phyloP scores from a whole-genome alignment of 768 basidiomycete species.

The Pleurotus cornucopiae region DNA sequence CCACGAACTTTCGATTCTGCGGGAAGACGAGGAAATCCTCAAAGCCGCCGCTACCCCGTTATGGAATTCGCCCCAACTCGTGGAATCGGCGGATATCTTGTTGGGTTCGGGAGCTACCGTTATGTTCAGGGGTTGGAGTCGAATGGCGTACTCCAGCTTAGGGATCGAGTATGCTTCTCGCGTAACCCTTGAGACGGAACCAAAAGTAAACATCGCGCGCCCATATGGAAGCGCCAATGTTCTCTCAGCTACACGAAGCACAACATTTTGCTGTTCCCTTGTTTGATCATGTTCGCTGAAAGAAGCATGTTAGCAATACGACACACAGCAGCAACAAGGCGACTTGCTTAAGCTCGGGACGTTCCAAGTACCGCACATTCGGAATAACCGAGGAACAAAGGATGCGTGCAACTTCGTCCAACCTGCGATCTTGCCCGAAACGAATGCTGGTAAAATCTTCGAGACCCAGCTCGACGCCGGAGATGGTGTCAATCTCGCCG shows the following conservation, averaged over 20 bases:
- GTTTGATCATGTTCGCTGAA: conserved; percentile 82
- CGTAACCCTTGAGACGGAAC: conserved; percentile 69
- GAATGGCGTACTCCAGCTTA: conserved; percentile 72
- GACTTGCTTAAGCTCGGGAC: conserved; percentile 66
- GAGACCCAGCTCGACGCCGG: conserved; percentile 70
- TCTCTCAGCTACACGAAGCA: conserved; percentile 76
- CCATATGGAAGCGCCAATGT: conserved; percentile 91
- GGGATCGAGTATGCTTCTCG: conserved; percentile 78
- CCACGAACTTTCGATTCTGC: conserved; percentile 88
- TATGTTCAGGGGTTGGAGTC: conserved; percentile 69
- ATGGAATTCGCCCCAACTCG: conserved; percentile 96
- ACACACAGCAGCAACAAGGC: not conserved
- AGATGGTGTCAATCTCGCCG: conserved; percentile 53
- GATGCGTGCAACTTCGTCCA: conserved; percentile 91
- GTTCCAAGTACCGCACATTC: conserved; percentile 59
- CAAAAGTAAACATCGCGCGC: conserved; percentile 88
- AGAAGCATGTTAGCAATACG: conserved; percentile 9
- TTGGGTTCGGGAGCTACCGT: conserved; percentile 63
- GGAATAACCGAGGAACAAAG: conserved; percentile 75
- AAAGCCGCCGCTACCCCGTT: conserved; percentile 93
- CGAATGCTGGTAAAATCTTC: conserved; percentile 79
- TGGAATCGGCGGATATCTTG: conserved; percentile 67
- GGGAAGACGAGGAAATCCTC: conserved; percentile 71
- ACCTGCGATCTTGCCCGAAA: conserved; percentile 83
- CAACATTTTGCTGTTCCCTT: conserved; percentile 80